Percentiles rank a stretch among this genome's conserved stretches.
Evolutionary conservation across 2,329 filamentous ascomycete genomes (phyloP).

Genomic region (Dactylellina haptotyla): DNA sequence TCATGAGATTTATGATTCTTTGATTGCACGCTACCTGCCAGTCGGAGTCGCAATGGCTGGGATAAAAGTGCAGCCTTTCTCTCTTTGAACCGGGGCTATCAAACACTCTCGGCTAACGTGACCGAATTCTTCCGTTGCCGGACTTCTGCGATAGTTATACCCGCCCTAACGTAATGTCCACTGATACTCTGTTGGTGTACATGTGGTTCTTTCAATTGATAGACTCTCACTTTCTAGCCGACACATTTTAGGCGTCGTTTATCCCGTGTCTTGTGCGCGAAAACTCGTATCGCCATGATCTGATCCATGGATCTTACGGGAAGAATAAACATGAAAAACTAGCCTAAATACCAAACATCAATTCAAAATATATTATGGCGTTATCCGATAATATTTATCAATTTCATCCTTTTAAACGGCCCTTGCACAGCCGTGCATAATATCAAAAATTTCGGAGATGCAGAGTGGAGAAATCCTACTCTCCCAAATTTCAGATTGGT

Average conservation of each 20-base stretch:
- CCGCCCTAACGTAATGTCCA: neutral
- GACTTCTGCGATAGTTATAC: neutral
- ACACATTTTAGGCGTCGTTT: constrained; percentile 10
- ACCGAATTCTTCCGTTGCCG: neutral
- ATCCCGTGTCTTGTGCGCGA: constrained; percentile 3
- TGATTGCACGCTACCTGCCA: too few species aligned
- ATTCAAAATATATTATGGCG: constrained; percentile 7
- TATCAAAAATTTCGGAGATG: constrained; percentile 32
- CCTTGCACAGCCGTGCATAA: constrained; percentile 4
- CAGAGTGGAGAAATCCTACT: constrained; percentile 22
- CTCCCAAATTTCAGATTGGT: neutral
- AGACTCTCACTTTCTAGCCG: neutral
- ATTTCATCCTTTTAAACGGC: neutral
- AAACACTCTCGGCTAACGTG: constrained; percentile 5
- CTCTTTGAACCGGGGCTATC: too few species aligned
- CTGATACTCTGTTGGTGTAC: neutral
- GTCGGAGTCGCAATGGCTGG: too few species aligned
- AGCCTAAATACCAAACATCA: constrained; percentile 34
- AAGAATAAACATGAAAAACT: neutral
- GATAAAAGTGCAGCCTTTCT: too few species aligned
- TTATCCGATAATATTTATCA: constrained; percentile 2
- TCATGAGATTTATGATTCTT: too few species aligned
- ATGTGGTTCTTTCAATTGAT: neutral
- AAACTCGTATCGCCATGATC: constrained; percentile 42
- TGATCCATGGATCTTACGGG: constrained; percentile 45